Conservation (phyloP, 768 basidiomycete species). For the Cyclocybe cylindracea region DNA sequence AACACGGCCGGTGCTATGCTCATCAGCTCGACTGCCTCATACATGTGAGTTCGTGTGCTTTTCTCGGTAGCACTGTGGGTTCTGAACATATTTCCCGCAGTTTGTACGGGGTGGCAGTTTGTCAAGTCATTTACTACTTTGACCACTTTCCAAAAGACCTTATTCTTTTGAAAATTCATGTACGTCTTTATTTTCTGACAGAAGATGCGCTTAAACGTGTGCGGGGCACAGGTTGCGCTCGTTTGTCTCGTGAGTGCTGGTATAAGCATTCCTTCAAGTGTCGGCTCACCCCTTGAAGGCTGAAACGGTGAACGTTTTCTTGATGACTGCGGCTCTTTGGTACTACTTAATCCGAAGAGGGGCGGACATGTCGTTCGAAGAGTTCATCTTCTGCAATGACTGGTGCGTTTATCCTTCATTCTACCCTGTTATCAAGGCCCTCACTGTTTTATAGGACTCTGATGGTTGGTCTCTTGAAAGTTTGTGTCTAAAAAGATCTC, state of each 20-base stretch:
- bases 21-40: not conserved
- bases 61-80: not conserved
- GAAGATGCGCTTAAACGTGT: not conserved
- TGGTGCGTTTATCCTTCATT: not conserved
- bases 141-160: not conserved
- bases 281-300: not conserved
- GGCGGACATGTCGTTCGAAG: constrained; percentile 2
- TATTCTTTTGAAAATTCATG: constrained; percentile 1
- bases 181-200: not conserved
- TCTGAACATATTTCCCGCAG: not conserved
- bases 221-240: not conserved
- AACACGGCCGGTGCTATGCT: constrained; percentile 4
- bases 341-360: constrained; percentile 4
- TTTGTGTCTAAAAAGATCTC: too few relatives aligned
- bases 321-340: constrained; percentile 3
- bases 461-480: too few relatives aligned
- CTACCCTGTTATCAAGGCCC: too few relatives aligned
- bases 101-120: constrained; percentile 1
- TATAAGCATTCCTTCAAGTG: not conserved
- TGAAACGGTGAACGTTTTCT: constrained; percentile 2
- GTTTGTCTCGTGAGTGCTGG: not conserved
- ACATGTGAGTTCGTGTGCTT: not conserved
- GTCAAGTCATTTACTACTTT: constrained; percentile 1
- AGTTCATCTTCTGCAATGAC: constrained; percentile 4
- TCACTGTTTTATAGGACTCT: too few relatives aligned